Evolutionary conservation across 108 stramenopile genomes (phyloP), one percentile per base, ranked within the genome.

Genomic region (Pseudonitzschia multiseries): DNA sequence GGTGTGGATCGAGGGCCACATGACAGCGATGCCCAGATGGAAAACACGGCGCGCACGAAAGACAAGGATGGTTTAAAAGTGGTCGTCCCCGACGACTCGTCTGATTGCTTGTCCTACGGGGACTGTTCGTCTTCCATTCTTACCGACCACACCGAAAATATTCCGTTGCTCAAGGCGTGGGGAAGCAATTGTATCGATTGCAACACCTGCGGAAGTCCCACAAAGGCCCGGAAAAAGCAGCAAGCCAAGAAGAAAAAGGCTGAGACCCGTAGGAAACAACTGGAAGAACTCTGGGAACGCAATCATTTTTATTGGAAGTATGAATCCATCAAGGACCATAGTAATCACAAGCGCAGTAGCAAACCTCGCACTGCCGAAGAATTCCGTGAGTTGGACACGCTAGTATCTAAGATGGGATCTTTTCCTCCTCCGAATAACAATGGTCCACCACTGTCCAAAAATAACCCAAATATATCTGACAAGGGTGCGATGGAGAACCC

Each of bases 241-340:
- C 5, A 15, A 27, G 28, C 57, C 4, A 59, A 59, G 26, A 57
- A 32, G 69, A 70, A 32, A 22, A 70, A 70, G 24, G 56, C 53
- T 20, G 48, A 70, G 14, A 32, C 27, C 54, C 54, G 33, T 9
- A 36, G 32, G 31, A 36, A 36, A 40, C 33, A n/a, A 36, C 1
- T 40, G 21, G 69, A 44, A 54, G 31, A 51, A 22, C n/a, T 12
- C 5, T 68, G 21, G 36, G 36, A 33, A 40, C 41, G 36, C 24
- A 65, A 65, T 26, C 44, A 51, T 13, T 59, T 59, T 27, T 59
- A 27, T 31, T 28, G 57, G 22, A 59, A 59, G 29, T 59, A 59
- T 26, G 57, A 59, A 26, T 33, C 57, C 27, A 27, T 32, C 27
- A 10, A 68, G 41, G 51, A 65, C n/a, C 13, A 26, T 1, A 36